These are phyloP conservation scores for Aurantiochytrium sp. DNA, from an alignment of 108 stramenopile genomes.

Conservation along the genomic window DNA sequence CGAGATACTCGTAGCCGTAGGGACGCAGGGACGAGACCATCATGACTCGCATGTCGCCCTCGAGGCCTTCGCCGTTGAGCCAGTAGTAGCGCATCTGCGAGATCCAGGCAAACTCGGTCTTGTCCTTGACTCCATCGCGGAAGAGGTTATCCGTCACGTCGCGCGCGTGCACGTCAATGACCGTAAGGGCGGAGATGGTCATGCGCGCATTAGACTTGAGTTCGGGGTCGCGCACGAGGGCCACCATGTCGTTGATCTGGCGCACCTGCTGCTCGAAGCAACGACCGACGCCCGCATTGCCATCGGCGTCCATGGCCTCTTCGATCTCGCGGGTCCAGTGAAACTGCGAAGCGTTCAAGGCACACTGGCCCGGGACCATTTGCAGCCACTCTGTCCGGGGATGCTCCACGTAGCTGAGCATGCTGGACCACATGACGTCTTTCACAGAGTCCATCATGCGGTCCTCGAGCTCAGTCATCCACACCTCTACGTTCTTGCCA, in stretches of 20 bases:
- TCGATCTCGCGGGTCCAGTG: slow-evolving; percentile 66
- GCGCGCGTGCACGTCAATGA: slow-evolving; percentile 67
- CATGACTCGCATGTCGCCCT: slow-evolving; percentile 52
- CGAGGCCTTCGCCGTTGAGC: slow-evolving; percentile 37
- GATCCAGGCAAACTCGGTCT: slow-evolving; percentile 48
- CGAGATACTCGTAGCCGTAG: slow-evolving; percentile 70
- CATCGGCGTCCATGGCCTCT: slow-evolving; percentile 18
- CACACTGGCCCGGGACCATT: slow-evolving; percentile 57
- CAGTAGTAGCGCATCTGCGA: slow-evolving; percentile 67
- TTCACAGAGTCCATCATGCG: slow-evolving; percentile 52
- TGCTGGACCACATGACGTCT: slow-evolving; percentile 31
- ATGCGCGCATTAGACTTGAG: slow-evolving; percentile 43
- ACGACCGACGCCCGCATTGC: slow-evolving; percentile 29
- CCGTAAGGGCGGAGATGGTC: slow-evolving; percentile 61
- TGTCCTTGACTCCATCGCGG: slow-evolving; percentile 45
- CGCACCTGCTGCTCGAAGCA: slow-evolving; percentile 41
- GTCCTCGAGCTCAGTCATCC: slow-evolving; percentile 64
- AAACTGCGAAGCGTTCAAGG: slow-evolving; percentile 63
- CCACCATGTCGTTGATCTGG: slow-evolving; percentile 62
- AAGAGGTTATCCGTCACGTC: slow-evolving; percentile 61
- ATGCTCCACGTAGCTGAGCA: slow-evolving; percentile 42
- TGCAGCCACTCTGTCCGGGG: slow-evolving; percentile 63
- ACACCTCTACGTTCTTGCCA: slow-evolving; percentile 63
- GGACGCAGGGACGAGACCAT: slow-evolving; percentile 60
- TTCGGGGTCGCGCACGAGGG: slow-evolving; percentile 58